Base-by-base conservation (phyloP, 768 basidiomycete species). In the Suillus subaureus region DNA sequence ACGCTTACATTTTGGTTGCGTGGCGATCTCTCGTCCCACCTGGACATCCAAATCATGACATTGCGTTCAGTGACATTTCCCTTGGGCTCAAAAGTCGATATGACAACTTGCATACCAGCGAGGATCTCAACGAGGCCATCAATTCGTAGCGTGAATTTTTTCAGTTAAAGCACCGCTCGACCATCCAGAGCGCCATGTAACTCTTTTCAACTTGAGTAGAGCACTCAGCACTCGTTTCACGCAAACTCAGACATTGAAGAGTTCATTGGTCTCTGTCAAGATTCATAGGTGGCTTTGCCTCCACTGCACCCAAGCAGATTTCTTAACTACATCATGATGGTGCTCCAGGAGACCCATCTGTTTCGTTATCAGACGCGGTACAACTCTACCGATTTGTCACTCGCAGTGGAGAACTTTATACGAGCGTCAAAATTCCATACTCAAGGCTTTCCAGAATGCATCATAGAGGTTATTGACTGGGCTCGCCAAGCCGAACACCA, bases 41-140 rank as follows among this genome's bases (percentile, higher is more conserved):
- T 35, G 35, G 35, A 35, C 35, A 35, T 11, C 33, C 33, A 1
- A 35, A 6, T 35, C 33, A 6, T 35, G 33, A 35, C 33, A 35
- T 35, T 6, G 33, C 33, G 6, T 7, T 35, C 33, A 35, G 7
- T 35, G 6, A 35, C 33, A 35, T 35, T 35, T 35, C 7, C 7
- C 33, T 35, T 35, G 33, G 33, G 33, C 33, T 35, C 33, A 35
- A 35, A 35, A 6, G 33, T 7, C 4, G 33, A 35, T 35, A 35
- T 7, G 6, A 35, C 4, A 31, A 31, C 31, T 31, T 39, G n/a
- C 43, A 64, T 8, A 12, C 63, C 1, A 16, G 39, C 15, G 63
- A 61, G 15, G 72, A 75, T 61, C 33, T 70, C 18, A 60, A 71
- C 11, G 68, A 74, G 37, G 68, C 68, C 33, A 64, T 74, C 23